Percentiles rank a stretch among this genome's conserved stretches.
These are phyloP conservation scores for Jasminum sambac DNA, from an alignment of 257 asterid species.

Conservation along the genomic window DNA sequence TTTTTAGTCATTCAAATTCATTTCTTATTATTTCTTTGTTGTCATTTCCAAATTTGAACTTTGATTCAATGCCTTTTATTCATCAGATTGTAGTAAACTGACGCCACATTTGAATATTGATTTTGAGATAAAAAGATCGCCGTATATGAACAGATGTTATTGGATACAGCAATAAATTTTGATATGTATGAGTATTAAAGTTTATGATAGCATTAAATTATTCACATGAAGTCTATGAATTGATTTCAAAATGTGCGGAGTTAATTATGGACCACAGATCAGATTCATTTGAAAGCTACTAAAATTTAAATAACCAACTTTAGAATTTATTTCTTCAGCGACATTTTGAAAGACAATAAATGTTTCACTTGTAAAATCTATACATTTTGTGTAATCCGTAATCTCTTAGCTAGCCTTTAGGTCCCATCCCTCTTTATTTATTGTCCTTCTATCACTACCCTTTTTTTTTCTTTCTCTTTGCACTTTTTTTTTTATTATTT, in stretches of 20 bases:
- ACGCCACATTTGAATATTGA: too few species aligned
- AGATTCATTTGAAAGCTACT: conserved; percentile 31
- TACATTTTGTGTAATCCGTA: conserved; percentile 2
- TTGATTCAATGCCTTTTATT: neutral
- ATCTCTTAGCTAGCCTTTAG: conserved; percentile 7
- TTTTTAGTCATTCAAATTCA: conserved; percentile 37
- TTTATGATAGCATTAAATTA: conserved; percentile 68
- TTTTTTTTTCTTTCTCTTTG: neutral
- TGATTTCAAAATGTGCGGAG: conserved; percentile 41
- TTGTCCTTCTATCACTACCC: neutral
- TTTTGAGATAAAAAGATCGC: too few species aligned
- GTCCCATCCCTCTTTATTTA: conserved; percentile 20
- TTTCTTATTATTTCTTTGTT: conserved; percentile 4
- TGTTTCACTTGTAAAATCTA: conserved; percentile 16
- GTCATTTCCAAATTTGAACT: neutral
- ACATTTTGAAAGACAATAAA: conserved; percentile 27
- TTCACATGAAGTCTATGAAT: conserved; percentile 88
- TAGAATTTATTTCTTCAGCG: conserved; percentile 35
- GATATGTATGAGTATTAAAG: conserved; percentile 48
- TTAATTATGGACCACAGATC: conserved; percentile 54
- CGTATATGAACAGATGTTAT: too few species aligned
- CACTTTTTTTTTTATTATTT: neutral
- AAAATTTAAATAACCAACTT: conserved; percentile 21
- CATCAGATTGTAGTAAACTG: too few species aligned
- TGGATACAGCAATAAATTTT: conserved; percentile 7